Conservation (phyloP, 1,139 yeast species). For the Taiozyma sp. region DNA sequence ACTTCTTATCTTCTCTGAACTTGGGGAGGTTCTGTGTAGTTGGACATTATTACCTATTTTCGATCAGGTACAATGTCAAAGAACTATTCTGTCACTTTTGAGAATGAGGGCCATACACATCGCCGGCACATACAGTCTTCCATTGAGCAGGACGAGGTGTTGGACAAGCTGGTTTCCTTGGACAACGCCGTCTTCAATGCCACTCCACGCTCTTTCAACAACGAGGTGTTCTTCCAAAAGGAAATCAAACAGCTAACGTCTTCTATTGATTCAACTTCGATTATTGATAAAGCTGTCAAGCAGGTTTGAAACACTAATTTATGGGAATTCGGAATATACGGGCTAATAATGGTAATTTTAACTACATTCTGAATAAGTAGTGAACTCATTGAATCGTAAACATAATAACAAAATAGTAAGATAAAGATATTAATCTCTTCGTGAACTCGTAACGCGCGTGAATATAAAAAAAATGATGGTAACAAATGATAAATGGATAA, state of each 20-base stretch:
- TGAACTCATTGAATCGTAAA: background rate
- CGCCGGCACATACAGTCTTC: background rate
- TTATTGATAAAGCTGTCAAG: background rate
- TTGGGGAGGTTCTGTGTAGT: background rate
- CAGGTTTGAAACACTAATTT: background rate
- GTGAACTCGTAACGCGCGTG: background rate
- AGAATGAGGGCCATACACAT: background rate
- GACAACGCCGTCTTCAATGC: background rate
- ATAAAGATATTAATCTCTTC: background rate
- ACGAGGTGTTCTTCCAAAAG: background rate
- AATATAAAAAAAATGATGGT: background rate
- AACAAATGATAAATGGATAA: background rate
- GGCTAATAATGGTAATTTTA: background rate
- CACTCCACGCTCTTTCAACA: background rate
- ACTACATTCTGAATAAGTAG: background rate
- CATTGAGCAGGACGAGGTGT: background rate
- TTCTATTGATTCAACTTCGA: background rate
- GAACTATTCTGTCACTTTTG: background rate
- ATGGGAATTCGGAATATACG: background rate
- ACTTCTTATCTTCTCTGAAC: background rate
- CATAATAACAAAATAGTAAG: background rate
- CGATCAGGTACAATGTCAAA: background rate
- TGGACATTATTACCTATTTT: too few species aligned
- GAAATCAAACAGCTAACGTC: background rate
- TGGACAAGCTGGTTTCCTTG: background rate